phyloP scores from a whole-genome alignment of 2,329 filamentous ascomycete species.

The Ophiostoma quercus region DNA sequence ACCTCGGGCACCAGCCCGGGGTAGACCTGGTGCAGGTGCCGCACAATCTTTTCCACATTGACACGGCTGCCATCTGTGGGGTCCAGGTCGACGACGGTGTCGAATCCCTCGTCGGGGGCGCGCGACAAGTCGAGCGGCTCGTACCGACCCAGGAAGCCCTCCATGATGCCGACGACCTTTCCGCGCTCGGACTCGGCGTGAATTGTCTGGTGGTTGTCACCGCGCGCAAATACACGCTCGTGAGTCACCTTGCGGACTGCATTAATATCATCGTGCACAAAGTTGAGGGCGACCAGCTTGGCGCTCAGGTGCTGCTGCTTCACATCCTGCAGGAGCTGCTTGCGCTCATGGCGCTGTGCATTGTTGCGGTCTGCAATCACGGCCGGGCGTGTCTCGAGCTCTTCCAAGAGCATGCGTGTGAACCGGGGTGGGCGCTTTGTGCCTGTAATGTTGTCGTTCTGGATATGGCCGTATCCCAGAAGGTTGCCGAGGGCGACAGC shows the following conservation, averaged over 20 bases:
- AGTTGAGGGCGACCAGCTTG: constrained; percentile 80
- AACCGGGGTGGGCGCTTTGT: constrained; percentile 74
- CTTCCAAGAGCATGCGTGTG: constrained; percentile 61
- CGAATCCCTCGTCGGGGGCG: constrained; percentile 75
- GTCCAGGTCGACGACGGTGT: constrained; percentile 79
- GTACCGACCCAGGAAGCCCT: constrained; percentile 83
- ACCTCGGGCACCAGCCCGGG: constrained; percentile 68
- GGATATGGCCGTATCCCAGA: constrained; percentile 87
- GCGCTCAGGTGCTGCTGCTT: constrained; percentile 56
- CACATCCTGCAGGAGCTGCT: constrained; percentile 80
- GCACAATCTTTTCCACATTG: constrained; percentile 78
- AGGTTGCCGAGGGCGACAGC: constrained; percentile 74
- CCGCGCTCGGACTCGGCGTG: constrained; percentile 68
- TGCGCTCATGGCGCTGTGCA: constrained; percentile 78
- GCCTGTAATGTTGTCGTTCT: constrained; percentile 92
- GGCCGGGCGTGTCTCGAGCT: constrained; percentile 60
- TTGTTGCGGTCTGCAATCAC: constrained; percentile 95
- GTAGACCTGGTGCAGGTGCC: constrained; percentile 66
- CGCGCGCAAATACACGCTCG: constrained; percentile 72
- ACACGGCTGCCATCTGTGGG: constrained; percentile 68
- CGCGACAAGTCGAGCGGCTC: constrained; percentile 64
- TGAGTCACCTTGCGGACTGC: constrained; percentile 70
- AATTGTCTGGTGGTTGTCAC: constrained; percentile 97
- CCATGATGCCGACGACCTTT: constrained; percentile 88
- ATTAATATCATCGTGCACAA: constrained; percentile 72